Evolutionary conservation across 2,329 filamentous ascomycete species (phyloP), one percentile per base, ranked within the genome.

Genomic region (Colletotrichum tofieldiae): DNA sequence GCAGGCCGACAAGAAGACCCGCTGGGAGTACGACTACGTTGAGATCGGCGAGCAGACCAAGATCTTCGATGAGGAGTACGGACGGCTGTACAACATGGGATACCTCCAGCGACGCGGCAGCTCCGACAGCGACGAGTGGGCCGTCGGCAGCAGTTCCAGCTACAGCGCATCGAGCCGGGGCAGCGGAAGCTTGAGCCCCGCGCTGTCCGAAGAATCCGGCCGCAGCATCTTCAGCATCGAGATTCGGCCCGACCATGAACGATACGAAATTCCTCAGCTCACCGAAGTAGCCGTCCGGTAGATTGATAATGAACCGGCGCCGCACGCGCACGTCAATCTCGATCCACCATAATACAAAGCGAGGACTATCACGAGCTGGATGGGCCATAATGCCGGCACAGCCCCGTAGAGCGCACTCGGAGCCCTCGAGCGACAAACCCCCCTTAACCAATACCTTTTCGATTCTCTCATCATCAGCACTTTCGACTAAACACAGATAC

Each of bases 1-100:
- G 71, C 96, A 98, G 82, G 82, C 88, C 63, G 95, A 94, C 83
- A 98, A 98, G 88, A 88, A 89, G 76, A 94, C 93, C 83, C 91
- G 96, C 73, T 98, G 95, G 95, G 94, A 98, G 77, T 98, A 98
- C 83, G 95, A 98, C 78, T 98, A 95, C 77, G 91, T 97, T 73
- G 95, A 98, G 84, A 84, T 92, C 71, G 96, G 96, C 77, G 93
- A 97, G 74, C 81, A 82, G 71, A 79, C 81, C 69, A 79, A 81
- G 72, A 73, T 79, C 45, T 73, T 73, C 58, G 86, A 87, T 67
- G 87, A 89, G 76, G 84, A 88, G 77, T 83, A 83, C 67, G 83
- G 84, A 63, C 79, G 83, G 62, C 86, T 84, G 75, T 86, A 86
- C 63, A 83, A 84, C 35, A 82, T 88, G 14, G 84, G 84, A 14